Base-by-base conservation (phyloP, 208 protist genomes). In the Vickermania ingenoplastis region DNA sequence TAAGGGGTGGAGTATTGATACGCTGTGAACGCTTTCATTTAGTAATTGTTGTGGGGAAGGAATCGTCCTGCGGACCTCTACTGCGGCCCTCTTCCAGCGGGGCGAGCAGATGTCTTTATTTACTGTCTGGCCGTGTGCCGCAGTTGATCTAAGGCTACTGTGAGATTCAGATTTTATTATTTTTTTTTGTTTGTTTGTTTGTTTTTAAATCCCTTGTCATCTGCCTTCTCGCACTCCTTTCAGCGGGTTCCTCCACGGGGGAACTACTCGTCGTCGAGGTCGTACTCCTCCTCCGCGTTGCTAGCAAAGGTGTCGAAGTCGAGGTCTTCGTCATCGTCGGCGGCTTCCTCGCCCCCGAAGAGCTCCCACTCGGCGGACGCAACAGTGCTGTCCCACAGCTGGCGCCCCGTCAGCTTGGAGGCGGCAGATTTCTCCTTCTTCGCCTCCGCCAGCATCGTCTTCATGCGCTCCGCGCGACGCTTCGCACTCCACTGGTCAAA, bases 371-470 rank as follows among this genome's bases (percentile, higher is more conserved):
- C 88, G 0, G 84, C 71, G 23, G 64, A 69, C 57, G 75, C 73
- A 25, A 94, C 67, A 24, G 82, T 82, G 52, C 62, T 81, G 62
- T 92, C 88, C 88, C 88, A 94, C 59, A 94, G 66, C 74, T 92
- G 84, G 24, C 81, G 63, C 23, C 88, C 88, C n/a, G 79, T 81
- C 28, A 94, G 77, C 61, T 91, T 91, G n/a, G 72, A 86, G 4
- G 67, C 69, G 1, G 81, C 67, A 11, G 45, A 55, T 17, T 45
- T 45, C 31, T 71, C 63, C 49, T 69, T 61, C 67, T 81, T 79
- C 55, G 76, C 69, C 25, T 31, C 64, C 52, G 85, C 86, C 7
- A 57, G 67, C 3, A 65, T 65, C 41, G 30, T 1, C 55, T 57
- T 70, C 22, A 62, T 65, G 74, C 86, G 89, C 59, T 90, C 82